Evolutionary conservation across 2,329 filamentous ascomycete genomes (phyloP).

Genomic region (Exserohilum turcica): DNA sequence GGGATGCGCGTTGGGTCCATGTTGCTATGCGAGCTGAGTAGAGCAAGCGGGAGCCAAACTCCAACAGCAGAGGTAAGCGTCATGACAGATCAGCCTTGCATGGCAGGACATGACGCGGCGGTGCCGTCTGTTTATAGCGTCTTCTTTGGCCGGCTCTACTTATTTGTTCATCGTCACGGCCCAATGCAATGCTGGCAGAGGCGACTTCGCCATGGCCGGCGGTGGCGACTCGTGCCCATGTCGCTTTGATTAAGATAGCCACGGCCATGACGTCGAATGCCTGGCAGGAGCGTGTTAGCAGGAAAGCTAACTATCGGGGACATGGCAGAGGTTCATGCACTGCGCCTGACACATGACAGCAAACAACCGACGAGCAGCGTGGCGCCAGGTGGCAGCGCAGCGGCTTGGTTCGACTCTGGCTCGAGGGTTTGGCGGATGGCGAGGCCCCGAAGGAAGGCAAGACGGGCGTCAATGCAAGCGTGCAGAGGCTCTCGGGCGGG

Average conservation of each 20-base stretch:
- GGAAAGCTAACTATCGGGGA: neutral
- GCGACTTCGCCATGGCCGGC: too few relatives aligned
- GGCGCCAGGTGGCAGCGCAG: neutral
- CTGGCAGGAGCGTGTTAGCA: neutral
- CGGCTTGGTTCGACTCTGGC: neutral
- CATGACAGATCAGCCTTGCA: too few relatives aligned
- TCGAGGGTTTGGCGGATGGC: neutral
- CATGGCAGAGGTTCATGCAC: neutral
- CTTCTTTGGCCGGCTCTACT: too few relatives aligned
- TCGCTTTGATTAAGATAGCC: neutral
- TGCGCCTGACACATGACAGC: neutral
- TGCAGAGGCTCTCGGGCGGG: slow-evolving; percentile 1
- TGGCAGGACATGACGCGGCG: too few relatives aligned
- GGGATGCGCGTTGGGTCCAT: too few relatives aligned
- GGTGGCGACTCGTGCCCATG: too few relatives aligned
- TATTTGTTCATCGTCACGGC: too few relatives aligned
- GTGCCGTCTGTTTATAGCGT: too few relatives aligned
- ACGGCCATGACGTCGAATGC: neutral
- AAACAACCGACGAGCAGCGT: neutral
- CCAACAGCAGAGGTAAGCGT: too few relatives aligned
- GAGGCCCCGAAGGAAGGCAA: neutral
- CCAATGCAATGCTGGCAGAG: too few relatives aligned
- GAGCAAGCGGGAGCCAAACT: too few relatives aligned
- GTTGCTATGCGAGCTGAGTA: too few relatives aligned
- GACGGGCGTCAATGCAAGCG: slow-evolving; percentile 5